These are phyloP conservation scores for Lentinula novae-zelandiae DNA, from an alignment of 1,284 basidiomycete genomes.

Conservation along the genomic window DNA sequence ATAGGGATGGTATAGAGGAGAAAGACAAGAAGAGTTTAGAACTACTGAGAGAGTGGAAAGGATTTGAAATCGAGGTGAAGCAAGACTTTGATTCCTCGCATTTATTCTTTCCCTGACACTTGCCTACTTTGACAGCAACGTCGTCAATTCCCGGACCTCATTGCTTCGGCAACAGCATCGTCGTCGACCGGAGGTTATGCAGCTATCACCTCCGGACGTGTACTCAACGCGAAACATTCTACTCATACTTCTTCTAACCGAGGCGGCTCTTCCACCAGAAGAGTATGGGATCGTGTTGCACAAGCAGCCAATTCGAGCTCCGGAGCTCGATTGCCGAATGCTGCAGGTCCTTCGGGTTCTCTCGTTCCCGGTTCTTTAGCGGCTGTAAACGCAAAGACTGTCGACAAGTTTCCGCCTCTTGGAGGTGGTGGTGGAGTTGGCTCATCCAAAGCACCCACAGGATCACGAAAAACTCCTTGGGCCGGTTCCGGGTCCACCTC, in stretches of 20 bases:
- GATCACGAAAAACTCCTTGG: constrained; percentile 25
- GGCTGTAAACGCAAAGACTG: constrained; percentile 12
- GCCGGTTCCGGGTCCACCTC: constrained; percentile 13
- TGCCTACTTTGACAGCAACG: constrained; percentile 53
- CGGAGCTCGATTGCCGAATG: constrained; percentile 13
- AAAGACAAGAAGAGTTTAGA: constrained; percentile 61
- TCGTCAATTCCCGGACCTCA: constrained; percentile 78
- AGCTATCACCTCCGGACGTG: constrained; percentile 74
- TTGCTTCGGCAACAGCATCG: constrained; percentile 30
- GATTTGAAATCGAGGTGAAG: constrained; percentile 76
- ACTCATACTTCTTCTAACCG: constrained; percentile 44
- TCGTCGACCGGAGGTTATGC: constrained; percentile 60
- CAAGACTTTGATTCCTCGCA: background rate
- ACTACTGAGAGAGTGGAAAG: constrained; percentile 76
- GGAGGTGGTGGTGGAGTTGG: constrained; percentile 9
- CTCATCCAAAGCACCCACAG: constrained; percentile 25
- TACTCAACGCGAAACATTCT: constrained; percentile 80
- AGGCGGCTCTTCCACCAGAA: constrained; percentile 47
- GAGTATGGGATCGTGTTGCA: constrained; percentile 84
- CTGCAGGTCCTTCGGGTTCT: constrained; percentile 10
- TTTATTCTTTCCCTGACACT: background rate
- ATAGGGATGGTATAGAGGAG: background rate
- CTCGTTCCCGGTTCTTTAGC: constrained; percentile 20
- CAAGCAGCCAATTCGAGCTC: constrained; percentile 68
- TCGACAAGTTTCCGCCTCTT: constrained; percentile 46